Base-by-base conservation (phyloP, 768 basidiomycete species). In the Suillus lakei region DNA sequence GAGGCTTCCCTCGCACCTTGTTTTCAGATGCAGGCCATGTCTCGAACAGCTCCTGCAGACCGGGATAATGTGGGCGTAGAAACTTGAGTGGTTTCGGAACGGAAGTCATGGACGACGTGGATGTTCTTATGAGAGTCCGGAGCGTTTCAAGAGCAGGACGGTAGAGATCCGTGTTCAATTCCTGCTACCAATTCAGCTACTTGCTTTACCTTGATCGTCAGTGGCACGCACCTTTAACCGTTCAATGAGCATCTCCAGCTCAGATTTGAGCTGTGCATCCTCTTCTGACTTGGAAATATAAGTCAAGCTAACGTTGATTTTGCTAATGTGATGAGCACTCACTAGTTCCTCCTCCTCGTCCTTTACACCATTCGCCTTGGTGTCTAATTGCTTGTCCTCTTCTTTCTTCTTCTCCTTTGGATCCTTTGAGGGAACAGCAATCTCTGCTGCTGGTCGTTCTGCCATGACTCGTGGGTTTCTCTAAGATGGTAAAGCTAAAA, bases 31-130 rank as follows among this genome's bases (percentile, higher is more conserved):
- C 73, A 2, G 88, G 76, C 91, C 96, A 94, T 44, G 89, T 83
- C 65, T 93, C 90, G 76, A 96, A 96, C 32, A 98, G 80, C 28
- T 83, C 83, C 77, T 96, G 92, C 48, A 97, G 85, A 64, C 88
- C 90, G 56, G 91, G 92, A 76, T 97, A 99, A 75, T 95, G 91
- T 39, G 96, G 96, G 63, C 96, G 91, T 36, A 99, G 86, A 80
- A 99, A 99, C 81, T 99, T 99, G 64, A 99, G 85, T 34, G 98
- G 98, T 82, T 99, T 99, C 1, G 98, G 98, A 12, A 99, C 97
- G 28, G 95, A 96, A 13, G 98, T 99, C 97, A 99, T 99, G 7
- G 96, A 98, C 18, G 94, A 96, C 4, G 98, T 99, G 13, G 96
- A 96, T 7, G 97, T 98, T 73, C 95, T 86, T 73, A 99, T 99